Evolutionary conservation across 768 basidiomycete genomes (phyloP).

Genomic region (Calocera viscosa): DNA sequence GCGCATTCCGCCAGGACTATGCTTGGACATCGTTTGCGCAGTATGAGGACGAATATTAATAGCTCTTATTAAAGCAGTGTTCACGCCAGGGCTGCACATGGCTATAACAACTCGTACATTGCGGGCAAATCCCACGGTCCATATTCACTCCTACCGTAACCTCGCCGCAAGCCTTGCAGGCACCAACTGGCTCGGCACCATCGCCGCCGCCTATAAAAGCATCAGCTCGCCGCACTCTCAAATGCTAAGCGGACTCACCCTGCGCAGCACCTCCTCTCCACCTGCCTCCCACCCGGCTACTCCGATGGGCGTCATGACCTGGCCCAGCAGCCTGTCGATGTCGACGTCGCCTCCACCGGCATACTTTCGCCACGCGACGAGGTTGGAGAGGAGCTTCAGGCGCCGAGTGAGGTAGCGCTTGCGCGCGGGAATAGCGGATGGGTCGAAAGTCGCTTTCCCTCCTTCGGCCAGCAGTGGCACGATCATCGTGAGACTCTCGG

Average conservation of each 20-base stretch:
- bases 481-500: conserved; percentile 39
- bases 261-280: conserved; percentile 49
- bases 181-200: not conserved
- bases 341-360: conserved; percentile 46
- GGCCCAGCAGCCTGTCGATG: conserved; percentile 43
- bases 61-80: too few species aligned
- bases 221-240: conserved; percentile 3
- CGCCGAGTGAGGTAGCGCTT: conserved; percentile 51
- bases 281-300: conserved; percentile 74
- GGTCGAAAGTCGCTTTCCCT: conserved; percentile 47
- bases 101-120: too few species aligned
- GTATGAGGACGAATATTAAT: too few species aligned
- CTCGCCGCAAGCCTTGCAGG: not conserved
- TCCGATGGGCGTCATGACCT: conserved; percentile 52
- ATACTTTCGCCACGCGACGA: conserved; percentile 60
- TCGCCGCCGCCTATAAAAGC: not conserved
- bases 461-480: conserved; percentile 35
- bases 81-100: too few species aligned
- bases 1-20: too few species aligned
- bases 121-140: too few species aligned
- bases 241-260: conserved; percentile 33
- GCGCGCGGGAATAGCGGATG: conserved; percentile 59
- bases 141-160: not conserved
- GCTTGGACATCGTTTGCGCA: too few species aligned
- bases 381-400: conserved; percentile 59